These are phyloP conservation scores for Nemophila menziesii DNA, from an alignment of 257 asterid species.

Conservation along the genomic window DNA sequence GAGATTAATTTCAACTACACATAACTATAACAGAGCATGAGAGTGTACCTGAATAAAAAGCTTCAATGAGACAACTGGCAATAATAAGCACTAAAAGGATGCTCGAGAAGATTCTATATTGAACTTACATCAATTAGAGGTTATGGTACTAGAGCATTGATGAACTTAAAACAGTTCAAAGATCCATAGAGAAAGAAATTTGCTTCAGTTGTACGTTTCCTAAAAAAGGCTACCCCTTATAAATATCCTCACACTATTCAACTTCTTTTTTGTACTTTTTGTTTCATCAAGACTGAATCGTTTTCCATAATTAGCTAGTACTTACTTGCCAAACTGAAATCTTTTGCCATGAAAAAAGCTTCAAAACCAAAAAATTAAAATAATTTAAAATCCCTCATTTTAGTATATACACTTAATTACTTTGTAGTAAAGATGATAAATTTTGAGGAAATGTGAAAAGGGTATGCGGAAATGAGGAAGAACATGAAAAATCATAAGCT, in stretches of 20 bases:
- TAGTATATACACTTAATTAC: neutral
- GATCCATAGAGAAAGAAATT: constrained; percentile 9
- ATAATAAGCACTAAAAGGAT: neutral
- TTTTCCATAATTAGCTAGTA: no score
- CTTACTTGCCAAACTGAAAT: neutral
- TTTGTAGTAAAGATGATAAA: neutral
- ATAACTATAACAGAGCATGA: constrained; percentile 8
- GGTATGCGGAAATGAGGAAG: neutral
- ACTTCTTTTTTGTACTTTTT: neutral
- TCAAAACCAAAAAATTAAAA: neutral
- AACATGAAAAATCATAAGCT: constrained; percentile 14
- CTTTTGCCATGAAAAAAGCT: neutral
- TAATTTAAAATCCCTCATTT: neutral
- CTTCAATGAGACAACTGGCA: neutral
- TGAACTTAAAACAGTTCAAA: neutral
- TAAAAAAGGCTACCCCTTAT: constrained; percentile 33
- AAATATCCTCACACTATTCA: constrained; percentile 31
- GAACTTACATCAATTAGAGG: constrained; percentile 1
- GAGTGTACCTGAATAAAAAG: constrained; percentile 21
- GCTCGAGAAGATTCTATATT: constrained; percentile 54
- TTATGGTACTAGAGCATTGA: neutral
- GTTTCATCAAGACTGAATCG: neutral
- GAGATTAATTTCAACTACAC: constrained; percentile 9
- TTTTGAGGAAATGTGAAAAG: constrained; percentile 1
- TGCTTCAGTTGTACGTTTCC: constrained; percentile 40